Conservation (phyloP, 2,329 filamentous ascomycete genomes). For the Fusarium hainanense region DNA sequence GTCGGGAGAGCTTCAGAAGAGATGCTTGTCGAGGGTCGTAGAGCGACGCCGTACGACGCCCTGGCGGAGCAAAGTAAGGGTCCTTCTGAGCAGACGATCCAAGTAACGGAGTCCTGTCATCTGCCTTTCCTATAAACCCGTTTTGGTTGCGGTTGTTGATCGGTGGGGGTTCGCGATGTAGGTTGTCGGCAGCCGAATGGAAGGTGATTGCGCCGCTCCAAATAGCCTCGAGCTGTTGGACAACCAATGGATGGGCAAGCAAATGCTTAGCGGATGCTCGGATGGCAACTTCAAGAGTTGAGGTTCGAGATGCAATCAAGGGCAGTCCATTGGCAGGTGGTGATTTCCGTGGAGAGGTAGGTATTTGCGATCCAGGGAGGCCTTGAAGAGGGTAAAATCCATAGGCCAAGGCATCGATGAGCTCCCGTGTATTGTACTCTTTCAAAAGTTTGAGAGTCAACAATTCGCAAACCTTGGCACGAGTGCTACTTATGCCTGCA, state of each 20-base stretch:
- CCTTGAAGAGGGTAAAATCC: slow-evolving; percentile 95
- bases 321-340: slow-evolving; percentile 58
- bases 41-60: slow-evolving; percentile 81
- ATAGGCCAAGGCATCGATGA: slow-evolving; percentile 94
- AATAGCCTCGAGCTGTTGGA: slow-evolving; percentile 95
- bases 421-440: slow-evolving; percentile 87
- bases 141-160: slow-evolving; percentile 42
- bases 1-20: slow-evolving; percentile 87
- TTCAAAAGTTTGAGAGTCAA: slow-evolving; percentile 89
- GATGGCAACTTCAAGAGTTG: slow-evolving; percentile 92
- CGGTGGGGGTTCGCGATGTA: slow-evolving; percentile 71
- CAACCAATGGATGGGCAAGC: slow-evolving; percentile 88
- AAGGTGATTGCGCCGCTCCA: slow-evolving; percentile 98
- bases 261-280: slow-evolving; percentile 93
- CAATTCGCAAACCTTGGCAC: slow-evolving; percentile 89
- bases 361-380: slow-evolving; percentile 62
- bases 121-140: slow-evolving; percentile 49
- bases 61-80: slow-evolving; percentile 52
- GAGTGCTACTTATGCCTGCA: slow-evolving; percentile 83
- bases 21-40: slow-evolving; percentile 94
- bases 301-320: slow-evolving; percentile 78
- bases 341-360: slow-evolving; percentile 47
- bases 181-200: slow-evolving; percentile 85
- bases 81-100: slow-evolving; percentile 51
- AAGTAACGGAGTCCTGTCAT: slow-evolving; percentile 64